These are phyloP conservation scores for Mucor velutinosus DNA, from an alignment of 371 early-diverging fungal species.

Conservation along the genomic window DNA sequence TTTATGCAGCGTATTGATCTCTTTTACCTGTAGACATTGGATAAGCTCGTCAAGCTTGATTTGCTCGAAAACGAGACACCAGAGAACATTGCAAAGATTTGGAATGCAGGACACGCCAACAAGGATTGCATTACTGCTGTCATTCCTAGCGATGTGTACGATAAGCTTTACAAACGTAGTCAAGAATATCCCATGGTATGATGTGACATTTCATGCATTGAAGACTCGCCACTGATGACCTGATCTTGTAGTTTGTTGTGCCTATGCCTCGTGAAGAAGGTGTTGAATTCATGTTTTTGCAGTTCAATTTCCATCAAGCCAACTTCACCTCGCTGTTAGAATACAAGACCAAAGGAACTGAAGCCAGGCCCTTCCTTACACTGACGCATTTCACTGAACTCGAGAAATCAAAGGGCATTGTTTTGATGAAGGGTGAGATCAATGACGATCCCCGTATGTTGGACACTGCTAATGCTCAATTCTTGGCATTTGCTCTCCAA, in stretches of 20 bases:
- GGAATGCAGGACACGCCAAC: slow-evolving; percentile 81
- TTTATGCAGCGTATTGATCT: not conserved
- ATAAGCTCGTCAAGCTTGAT: slow-evolving; percentile 81
- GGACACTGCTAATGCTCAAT: slow-evolving; percentile 77
- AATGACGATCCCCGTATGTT: slow-evolving; percentile 60
- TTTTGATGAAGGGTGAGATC: slow-evolving; percentile 90
- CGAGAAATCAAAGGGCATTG: slow-evolving; percentile 75
- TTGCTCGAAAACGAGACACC: slow-evolving; percentile 61
- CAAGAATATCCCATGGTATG: slow-evolving; percentile 75
- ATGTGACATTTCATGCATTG: not conserved
- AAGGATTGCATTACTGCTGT: slow-evolving; percentile 76
- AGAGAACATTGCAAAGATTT: slow-evolving; percentile 75
- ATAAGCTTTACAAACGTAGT: slow-evolving; percentile 63
- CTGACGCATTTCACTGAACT: slow-evolving; percentile 90
- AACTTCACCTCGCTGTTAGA: slow-evolving; percentile 89
- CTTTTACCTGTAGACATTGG: slow-evolving; percentile 55
- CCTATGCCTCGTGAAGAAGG: slow-evolving; percentile 86
- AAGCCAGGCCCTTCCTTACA: slow-evolving; percentile 84
- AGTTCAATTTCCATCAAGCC: slow-evolving; percentile 81
- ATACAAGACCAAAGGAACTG: slow-evolving; percentile 82
- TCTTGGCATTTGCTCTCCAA: slow-evolving; percentile 82
- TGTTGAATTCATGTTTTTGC: slow-evolving; percentile 86
- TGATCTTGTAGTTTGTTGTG: slow-evolving; percentile 73
- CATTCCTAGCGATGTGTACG: slow-evolving; percentile 75
- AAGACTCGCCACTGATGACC: too few species aligned